phyloP scores from a whole-genome alignment of 1,284 basidiomycete genomes.

The Gomphus sp. region DNA sequence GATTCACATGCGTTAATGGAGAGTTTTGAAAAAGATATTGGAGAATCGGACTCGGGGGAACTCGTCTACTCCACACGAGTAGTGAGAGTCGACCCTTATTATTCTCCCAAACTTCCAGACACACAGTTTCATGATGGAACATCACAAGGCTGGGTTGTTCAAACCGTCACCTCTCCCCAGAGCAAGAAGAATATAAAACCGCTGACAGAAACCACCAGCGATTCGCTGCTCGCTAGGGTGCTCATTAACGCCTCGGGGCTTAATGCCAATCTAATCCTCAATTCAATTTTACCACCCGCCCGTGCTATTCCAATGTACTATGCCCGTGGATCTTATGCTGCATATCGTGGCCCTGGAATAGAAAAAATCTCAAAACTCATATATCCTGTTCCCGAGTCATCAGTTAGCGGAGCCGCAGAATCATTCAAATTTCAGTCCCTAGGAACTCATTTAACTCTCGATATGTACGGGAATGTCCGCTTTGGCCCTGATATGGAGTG shows the following conservation, averaged over 20 bases:
- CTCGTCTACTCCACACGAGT: slow-evolving; percentile 78
- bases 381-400: slow-evolving; percentile 77
- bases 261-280: slow-evolving; percentile 62
- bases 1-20: slow-evolving; percentile 81
- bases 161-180: slow-evolving; percentile 36
- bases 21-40: slow-evolving; percentile 72
- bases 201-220: slow-evolving; percentile 22
- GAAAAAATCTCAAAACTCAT: slow-evolving; percentile 66
- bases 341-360: slow-evolving; percentile 73
- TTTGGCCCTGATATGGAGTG: slow-evolving; percentile 96
- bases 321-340: slow-evolving; percentile 78
- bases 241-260: slow-evolving; percentile 88
- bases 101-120: slow-evolving; percentile 21
- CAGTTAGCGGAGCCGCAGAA: slow-evolving; percentile 28
- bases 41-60: slow-evolving; percentile 61
- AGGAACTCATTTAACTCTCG: slow-evolving; percentile 87
- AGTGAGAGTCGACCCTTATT: slow-evolving; percentile 73
- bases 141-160: slow-evolving; percentile 63
- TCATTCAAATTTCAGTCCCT: slow-evolving; percentile 67
- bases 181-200: slow-evolving; percentile 29
- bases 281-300: slow-evolving; percentile 52
- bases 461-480: slow-evolving; percentile 77
- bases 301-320: slow-evolving; percentile 63
- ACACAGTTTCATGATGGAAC: slow-evolving; percentile 23
- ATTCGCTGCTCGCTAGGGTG: slow-evolving; percentile 75